Evolutionary conservation across 768 basidiomycete genomes (phyloP).

Genomic region (Hypholoma fasciculare): DNA sequence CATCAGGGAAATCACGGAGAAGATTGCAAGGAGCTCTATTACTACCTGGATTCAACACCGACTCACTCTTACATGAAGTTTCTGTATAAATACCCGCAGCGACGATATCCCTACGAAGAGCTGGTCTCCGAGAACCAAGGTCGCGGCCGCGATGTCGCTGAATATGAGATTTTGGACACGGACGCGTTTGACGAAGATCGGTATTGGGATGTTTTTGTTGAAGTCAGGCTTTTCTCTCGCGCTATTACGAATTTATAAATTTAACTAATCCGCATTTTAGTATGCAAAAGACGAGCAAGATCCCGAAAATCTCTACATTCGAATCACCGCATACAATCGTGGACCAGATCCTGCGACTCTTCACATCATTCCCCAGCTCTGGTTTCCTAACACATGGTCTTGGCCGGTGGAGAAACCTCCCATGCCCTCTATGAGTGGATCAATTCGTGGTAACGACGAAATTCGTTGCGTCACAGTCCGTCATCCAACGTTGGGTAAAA

Average conservation of each 20-base stretch:
- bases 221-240: slow-evolving; percentile 52
- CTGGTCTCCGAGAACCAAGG: slow-evolving; percentile 84
- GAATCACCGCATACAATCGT: slow-evolving; percentile 95
- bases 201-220: slow-evolving; percentile 99
- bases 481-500: slow-evolving; percentile 75
- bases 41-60: slow-evolving; percentile 97
- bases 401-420: slow-evolving; percentile 75
- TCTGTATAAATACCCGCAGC: slow-evolving; percentile 97
- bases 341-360: slow-evolving; percentile 93
- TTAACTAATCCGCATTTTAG: slow-evolving; percentile 36
- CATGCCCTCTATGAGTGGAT: slow-evolving; percentile 60
- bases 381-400: slow-evolving; percentile 99
- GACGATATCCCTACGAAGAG: slow-evolving; percentile 90
- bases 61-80: slow-evolving; percentile 99
- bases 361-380: slow-evolving; percentile 93
- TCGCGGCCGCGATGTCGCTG: slow-evolving; percentile 80
- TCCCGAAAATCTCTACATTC: slow-evolving; percentile 84
- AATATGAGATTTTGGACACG: slow-evolving; percentile 94
- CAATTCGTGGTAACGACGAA: slow-evolving; percentile 47
- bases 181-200: slow-evolving; percentile 88
- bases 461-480: slow-evolving; percentile 66
- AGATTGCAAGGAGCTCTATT: slow-evolving; percentile 98
- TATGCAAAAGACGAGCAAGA: slow-evolving; percentile 97
- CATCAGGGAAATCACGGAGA: slow-evolving; percentile 99
- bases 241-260: not conserved